Base-by-base conservation (phyloP, 441 rosid species). In the Populus hybrid region DNA sequence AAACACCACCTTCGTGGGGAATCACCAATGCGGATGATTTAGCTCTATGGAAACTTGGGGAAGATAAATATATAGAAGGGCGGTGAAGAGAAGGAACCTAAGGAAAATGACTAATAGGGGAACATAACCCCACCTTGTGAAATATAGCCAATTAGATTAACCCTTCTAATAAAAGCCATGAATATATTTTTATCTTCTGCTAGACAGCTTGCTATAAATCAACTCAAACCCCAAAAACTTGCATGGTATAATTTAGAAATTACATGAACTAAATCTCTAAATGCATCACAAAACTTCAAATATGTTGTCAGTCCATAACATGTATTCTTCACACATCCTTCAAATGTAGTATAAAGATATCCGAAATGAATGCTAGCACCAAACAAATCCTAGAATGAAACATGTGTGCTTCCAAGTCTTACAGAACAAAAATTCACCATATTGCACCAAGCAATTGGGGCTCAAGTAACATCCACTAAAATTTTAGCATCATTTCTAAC, bases 401-500 rank as follows among this genome's bases (percentile, higher is more conserved):
- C 61, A 53, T 53, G n/a, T 53, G 14, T 42, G 8, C 61, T 53
- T 53, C 18, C 61, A 53, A 53, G 6, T 53, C 61, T 53, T 53
- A 12, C 7, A 53, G n/a, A 53, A 53, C 19, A 16, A 18, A 53
- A 53, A 18, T 53, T 53, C 61, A 53, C 21, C 61, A 53, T 53
- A 53, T 53, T 53, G 21, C 6, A 21, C 61, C 61, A 53, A 18
- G 30, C 66, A 8, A 46, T n/a, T 61, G 63, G 24, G 26, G 24
- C n/a, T 8, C 18, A 53, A 57, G 71, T 24, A 71, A 66, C 65
- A 66, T 50, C 12, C 18, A 19, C 21, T 24, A 70, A 26, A 69
- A 32, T 61, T 61, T 61, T 18, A 65, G 11, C 34, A 66, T 65
- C 73, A 75, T 78, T 75, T 69, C 93, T 83, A 81, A 94, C 99